Conservation (phyloP, 164 flowering plant species). For the Chimonanthus salicifolius region DNA sequence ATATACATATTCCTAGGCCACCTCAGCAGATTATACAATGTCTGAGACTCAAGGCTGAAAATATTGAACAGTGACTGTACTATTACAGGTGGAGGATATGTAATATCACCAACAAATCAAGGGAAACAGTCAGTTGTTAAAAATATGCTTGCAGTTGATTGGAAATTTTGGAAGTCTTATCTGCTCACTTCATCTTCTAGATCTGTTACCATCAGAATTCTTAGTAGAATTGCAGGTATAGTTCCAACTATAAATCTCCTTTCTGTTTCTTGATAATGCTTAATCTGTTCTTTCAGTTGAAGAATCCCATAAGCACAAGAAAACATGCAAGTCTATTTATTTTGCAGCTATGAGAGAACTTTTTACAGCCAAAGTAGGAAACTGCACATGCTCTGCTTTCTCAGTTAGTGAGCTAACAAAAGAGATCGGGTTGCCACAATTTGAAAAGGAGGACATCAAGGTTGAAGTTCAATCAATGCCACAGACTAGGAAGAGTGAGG, state of each 20-base stretch:
- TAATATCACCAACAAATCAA: conserved; percentile 63
- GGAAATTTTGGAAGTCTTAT: conserved; percentile 82
- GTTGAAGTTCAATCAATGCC: conserved; percentile 21
- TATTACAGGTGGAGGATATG: conserved; percentile 86
- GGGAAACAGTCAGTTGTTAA: conserved; percentile 75
- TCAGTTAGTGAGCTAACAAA: conserved; percentile 34
- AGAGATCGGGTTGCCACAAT: conserved; percentile 25
- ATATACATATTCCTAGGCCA: neutral
- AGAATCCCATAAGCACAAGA: neutral
- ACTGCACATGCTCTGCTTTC: conserved; percentile 26
- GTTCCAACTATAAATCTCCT: neutral
- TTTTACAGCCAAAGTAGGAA: conserved; percentile 53
- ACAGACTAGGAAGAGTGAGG: conserved; percentile 17
- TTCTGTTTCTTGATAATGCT: neutral
- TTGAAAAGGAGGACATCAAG: conserved; percentile 28
- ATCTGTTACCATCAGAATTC: conserved; percentile 68
- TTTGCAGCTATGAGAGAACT: conserved; percentile 75
- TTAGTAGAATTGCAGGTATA: conserved; percentile 77
- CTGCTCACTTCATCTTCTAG: conserved; percentile 43
- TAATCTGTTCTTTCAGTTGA: neutral
- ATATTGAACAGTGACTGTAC: neutral
- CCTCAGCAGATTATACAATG: too few species aligned
- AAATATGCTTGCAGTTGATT: conserved; percentile 95
- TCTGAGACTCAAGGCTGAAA: neutral
- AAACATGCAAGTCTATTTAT: neutral